phyloP scores from a whole-genome alignment of 2,329 filamentous ascomycete species.

The Botrytis elliptica region DNA sequence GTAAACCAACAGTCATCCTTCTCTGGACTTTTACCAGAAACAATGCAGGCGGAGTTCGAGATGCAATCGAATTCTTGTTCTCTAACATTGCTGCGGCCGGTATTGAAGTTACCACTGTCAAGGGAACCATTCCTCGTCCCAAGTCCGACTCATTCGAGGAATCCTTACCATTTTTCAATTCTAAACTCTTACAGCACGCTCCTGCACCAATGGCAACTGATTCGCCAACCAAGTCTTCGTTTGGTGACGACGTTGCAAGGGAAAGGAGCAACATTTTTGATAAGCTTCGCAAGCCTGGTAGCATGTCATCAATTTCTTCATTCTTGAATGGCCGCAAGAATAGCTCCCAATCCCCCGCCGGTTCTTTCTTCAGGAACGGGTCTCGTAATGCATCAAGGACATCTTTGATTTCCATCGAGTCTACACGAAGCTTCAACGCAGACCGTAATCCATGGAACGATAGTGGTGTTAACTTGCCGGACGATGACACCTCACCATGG shows the following conservation, averaged over 20 bases:
- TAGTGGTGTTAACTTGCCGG: constrained; percentile 88
- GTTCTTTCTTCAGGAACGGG: constrained; percentile 87
- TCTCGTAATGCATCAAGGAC: constrained; percentile 90
- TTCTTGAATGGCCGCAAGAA: constrained; percentile 96
- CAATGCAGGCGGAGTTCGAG: constrained; percentile 90
- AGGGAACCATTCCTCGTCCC: constrained; percentile 93
- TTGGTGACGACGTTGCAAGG: constrained; percentile 75
- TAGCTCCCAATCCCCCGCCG: constrained; percentile 76
- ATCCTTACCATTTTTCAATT: constrained; percentile 93
- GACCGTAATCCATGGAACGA: constrained; percentile 99
- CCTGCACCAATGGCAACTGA: constrained; percentile 78
- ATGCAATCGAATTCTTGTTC: constrained; percentile 93
- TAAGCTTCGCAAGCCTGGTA: constrained; percentile 88
- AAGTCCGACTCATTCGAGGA: constrained; percentile 99
- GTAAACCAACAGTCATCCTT: constrained; percentile 59
- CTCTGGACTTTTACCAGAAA: constrained; percentile 89
- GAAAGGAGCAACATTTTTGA: constrained; percentile 86
- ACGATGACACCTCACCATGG: constrained; percentile 72
- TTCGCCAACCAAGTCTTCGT: constrained; percentile 82
- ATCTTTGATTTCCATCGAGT: constrained; percentile 93
- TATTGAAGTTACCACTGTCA: constrained; percentile 84
- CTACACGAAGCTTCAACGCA: constrained; percentile 82
- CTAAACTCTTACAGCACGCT: constrained; percentile 91
- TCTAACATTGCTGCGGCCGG: constrained; percentile 81
- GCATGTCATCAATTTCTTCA: constrained; percentile 92